Evolutionary conservation across 208 protist species (phyloP), one percentile per base, ranked within the genome.

Genomic region (Trypanosomatidae sp.): DNA sequence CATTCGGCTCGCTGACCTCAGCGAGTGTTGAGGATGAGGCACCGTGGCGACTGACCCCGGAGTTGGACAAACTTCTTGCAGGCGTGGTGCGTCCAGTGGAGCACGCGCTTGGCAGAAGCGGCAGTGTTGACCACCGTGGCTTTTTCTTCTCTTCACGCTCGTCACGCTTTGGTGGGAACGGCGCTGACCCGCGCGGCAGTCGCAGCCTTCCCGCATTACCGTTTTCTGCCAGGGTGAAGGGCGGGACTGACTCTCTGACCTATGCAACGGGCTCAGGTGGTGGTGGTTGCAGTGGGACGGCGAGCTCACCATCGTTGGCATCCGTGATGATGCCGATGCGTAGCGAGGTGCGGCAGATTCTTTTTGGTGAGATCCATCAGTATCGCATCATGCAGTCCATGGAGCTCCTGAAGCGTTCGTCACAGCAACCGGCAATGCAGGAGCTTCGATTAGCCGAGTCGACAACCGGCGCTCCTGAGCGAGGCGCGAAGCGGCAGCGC

Each of bases 331-430:
- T 83, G 78, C 71, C 75, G 60, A 69, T 87, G 73, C 83, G 72
- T 44, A 82, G 85, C 39, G 83, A 88, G 46, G 44, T 91, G 19
- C 71, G 77, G 33, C 83, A 87, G 58, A 64, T 91, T 17, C 62
- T 91, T 56, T 78, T 80, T 44, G 83, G 76, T 9, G 83, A 80
- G 67, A 91, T 91, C 52, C 73, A 56, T 9, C 83, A 81, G n/a
- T 67, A 76, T 41, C 67, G 74, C n/a, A 81, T 91, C 28, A 30
- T 70, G 46, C 75, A 74, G 73, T 50, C 71, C 3, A 43, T 59
- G 19, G 78, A 68, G 62, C 33, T 30, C 52, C 55, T 78, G 41
- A 62, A 74, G 62, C 69, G 69, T 19, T 46, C n/a, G 19, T 28
- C 39, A 36, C 30, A 52, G 55, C 43, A 10, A 0, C 13, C 10